phyloP scores from a whole-genome alignment of 441 rosid genomes.

The Eruca vesicaria region DNA sequence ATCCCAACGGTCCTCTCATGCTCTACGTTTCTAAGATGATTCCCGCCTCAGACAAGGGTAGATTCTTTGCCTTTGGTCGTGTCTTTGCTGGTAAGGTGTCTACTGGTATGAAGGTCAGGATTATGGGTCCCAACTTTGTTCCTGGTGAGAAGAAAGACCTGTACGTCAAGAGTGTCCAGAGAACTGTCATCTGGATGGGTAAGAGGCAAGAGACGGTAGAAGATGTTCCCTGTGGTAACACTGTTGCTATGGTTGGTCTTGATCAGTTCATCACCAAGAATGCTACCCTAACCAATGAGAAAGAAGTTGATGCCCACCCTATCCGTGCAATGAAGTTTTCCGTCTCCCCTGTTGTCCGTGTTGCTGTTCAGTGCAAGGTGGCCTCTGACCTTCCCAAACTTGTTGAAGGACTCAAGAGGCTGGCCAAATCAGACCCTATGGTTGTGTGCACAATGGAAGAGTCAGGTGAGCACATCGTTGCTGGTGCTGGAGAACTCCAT shows the following conservation, averaged over 20 bases:
- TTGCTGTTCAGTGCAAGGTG: background rate
- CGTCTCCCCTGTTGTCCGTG: conserved; percentile 18
- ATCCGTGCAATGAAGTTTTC: conserved; percentile 43
- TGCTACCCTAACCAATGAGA: conserved; percentile 40
- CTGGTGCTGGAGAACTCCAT: conserved; percentile 42
- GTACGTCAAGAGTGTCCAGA: conserved; percentile 37
- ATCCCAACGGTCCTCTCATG: conserved; percentile 40
- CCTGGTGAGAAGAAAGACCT: conserved; percentile 43
- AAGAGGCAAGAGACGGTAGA: conserved; percentile 41
- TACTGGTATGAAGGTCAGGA: conserved; percentile 42
- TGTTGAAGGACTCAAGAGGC: conserved; percentile 39
- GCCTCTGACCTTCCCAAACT: conserved; percentile 24
- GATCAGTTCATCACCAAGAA: conserved; percentile 42
- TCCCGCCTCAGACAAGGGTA: conserved; percentile 41
- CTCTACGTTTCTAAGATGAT: conserved; percentile 42
- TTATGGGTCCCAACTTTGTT: conserved; percentile 40
- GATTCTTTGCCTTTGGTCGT: conserved; percentile 43
- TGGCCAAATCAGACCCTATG: conserved; percentile 43
- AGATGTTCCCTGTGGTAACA: conserved; percentile 42
- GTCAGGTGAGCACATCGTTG: conserved; percentile 16
- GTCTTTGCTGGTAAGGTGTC: conserved; percentile 38
- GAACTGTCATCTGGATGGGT: conserved; percentile 42
- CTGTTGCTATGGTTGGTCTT: conserved; percentile 38
- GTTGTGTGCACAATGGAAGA: conserved; percentile 16
- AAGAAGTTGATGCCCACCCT: conserved; percentile 41